Evolutionary conservation across 1,284 basidiomycete genomes (phyloP), one percentile per base, ranked within the genome.

Genomic region (Coniophora puteana): DNA sequence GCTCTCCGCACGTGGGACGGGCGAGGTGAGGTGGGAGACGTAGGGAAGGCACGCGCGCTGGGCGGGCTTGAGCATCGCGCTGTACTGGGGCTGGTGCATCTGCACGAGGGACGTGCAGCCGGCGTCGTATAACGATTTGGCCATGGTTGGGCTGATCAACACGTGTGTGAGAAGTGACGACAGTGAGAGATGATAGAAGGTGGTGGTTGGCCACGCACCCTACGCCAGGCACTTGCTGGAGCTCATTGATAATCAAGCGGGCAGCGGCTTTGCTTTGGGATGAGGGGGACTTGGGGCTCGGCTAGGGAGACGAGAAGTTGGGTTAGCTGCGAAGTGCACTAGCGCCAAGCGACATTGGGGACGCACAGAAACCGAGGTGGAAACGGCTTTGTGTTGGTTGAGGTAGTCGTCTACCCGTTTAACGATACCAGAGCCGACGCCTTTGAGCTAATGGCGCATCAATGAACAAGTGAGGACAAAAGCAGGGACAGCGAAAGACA

Each of bases 31-130:
- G 41, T 72, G 63, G 12, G 64, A 51, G 33, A 59, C 51, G 47
- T 72, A 78, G 31, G 54, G 62, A 14, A 66, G 52, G 21, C 61
- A 60, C 4, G 65, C 48, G 49, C 58, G 59, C 49, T 73, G 69
- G 5, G 53, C 40, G 14, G 51, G 45, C 2, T 55, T 57, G 14
- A 82, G 53, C 48, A 67, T 51, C 8, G 53, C 46, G 14, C 56
- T 48, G 47, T 65, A 76, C 41, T 61, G 36, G 8, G 68, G 67
- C n/a, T 60, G 50, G 16, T 42, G 51, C 23, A 80, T 55, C 36
- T 75, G 66, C 8, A 57, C 54, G n/a, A 71, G n/a, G 1, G 63
- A 63, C 41, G 44, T 57, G 43, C 74, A 79, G 8, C 79, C 79
- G 12, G 67, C 70, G 4, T 65, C 59, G 28, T 70, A 63, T 4